Base-by-base conservation (phyloP, 306 rosid genomes). In the Trichosanthes cucumerina region DNA sequence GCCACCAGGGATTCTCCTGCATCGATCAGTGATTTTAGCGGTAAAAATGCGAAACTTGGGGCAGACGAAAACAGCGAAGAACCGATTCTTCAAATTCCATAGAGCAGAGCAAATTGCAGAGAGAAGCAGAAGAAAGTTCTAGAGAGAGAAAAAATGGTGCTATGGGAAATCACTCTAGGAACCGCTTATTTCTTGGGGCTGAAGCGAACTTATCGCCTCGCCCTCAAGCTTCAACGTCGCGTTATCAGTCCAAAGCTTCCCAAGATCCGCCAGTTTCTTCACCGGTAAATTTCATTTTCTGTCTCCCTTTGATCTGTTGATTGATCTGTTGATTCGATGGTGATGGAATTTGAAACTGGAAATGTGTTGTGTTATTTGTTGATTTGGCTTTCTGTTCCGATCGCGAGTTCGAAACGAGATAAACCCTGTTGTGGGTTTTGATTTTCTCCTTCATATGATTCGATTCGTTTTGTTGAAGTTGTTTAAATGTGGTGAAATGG, bases 141-240 rank as follows among this genome's bases (percentile, higher is more conserved):
- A 47, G 23, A 7, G 44, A 62, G 12, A 74, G 33, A 62, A n/a
- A 56, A 44, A 78, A 91, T 95, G 98, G 98, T 95, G 87, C 85
- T 95, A 6, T 95, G 96, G 98, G 98, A 95, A 87, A 88, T 95
- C 83, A 88, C 98, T n/a, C 80, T 92, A 16, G 97, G 85, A 72
- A 92, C 97, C 49, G 97, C 98, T 28, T 95, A 92, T 85, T 95
- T 95, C 83, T 53, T 95, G 88, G 98, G 98, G 14, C 86, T 95
- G 31, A 85, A 86, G 79, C 93, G 98, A 52, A 92, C 98, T 2
- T 92, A 88, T 66, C 85, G 85, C 62, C 90, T 91, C 12, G 97
- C 91, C 68, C 81, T 91, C 56, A 91, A 77, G 91, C 86, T 91
- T 86, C 96, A 95, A 66, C 92, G 96, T 1, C 96, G 85, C 81